These are phyloP conservation scores for Noccaea bulbosa DNA, from an alignment of 345 rosid genomes.

Conservation along the genomic window DNA sequence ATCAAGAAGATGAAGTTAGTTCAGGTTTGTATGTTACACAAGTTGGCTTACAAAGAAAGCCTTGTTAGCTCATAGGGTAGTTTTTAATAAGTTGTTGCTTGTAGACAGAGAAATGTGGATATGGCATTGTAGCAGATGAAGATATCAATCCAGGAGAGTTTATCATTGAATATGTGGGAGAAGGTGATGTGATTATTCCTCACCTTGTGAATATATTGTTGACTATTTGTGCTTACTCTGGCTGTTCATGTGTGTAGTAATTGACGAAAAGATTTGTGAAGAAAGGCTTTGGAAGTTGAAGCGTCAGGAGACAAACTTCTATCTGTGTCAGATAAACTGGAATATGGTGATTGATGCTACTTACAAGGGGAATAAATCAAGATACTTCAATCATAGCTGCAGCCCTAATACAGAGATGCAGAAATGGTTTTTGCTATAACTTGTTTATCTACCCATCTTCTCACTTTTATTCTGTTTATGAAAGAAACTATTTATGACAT, in stretches of 20 bases:
- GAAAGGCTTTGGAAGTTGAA: constrained; percentile 96
- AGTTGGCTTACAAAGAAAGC: background rate
- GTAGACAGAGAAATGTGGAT: constrained; percentile 98
- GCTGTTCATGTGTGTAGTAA: constrained; percentile 52
- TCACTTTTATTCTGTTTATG: background rate
- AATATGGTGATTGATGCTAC: constrained; percentile 98
- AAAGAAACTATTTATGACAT: background rate
- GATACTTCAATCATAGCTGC: constrained; percentile 97
- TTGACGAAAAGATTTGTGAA: constrained; percentile 89
- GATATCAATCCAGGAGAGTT: constrained; percentile 85
- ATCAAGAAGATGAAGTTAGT: constrained; percentile 87
- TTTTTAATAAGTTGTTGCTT: constrained; percentile 53
- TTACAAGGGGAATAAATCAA: constrained; percentile 91
- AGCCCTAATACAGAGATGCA: constrained; percentile 96
- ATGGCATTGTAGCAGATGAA: constrained; percentile 88
- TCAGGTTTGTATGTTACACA: constrained; percentile 52
- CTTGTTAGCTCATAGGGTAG: background rate
- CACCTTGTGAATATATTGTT: background rate
- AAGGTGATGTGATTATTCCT: constrained; percentile 57
- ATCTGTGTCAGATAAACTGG: constrained; percentile 87
- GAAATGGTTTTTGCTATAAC: constrained; percentile 63
- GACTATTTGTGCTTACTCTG: background rate
- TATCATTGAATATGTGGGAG: constrained; percentile 94
- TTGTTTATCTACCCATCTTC: background rate
- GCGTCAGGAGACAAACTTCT: constrained; percentile 79